phyloP scores from a whole-genome alignment of 2,329 filamentous ascomycete genomes.

The Fusarium pininemorale region DNA sequence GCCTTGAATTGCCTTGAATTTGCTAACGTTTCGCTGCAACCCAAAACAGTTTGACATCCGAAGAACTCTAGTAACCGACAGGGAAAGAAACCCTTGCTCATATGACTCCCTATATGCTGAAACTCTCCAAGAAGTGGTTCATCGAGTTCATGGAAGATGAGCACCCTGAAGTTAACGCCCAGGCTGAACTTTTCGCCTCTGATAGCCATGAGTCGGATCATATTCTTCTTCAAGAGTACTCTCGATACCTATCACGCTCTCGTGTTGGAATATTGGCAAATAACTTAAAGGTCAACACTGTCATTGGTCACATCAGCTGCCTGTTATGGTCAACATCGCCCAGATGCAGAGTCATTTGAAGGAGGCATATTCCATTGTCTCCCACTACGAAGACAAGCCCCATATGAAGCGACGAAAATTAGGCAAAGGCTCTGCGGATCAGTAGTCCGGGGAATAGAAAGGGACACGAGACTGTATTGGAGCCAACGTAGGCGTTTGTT shows the following conservation, averaged over 20 bases:
- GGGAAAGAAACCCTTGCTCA: no score
- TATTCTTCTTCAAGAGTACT: background rate
- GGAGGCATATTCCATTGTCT: background rate
- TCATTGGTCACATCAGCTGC: background rate
- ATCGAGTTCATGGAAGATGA: background rate
- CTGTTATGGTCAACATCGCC: background rate
- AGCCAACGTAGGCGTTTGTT: background rate
- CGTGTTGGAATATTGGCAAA: background rate
- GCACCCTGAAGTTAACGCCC: background rate
- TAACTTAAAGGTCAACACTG: fast-evolving
- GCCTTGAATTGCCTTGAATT: no score
- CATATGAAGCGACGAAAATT: background rate
- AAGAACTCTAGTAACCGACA: no score
- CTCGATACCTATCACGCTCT: background rate
- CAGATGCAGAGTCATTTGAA: background rate
- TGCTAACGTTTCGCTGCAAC: background rate
- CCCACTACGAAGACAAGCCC: background rate
- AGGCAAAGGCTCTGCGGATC: background rate
- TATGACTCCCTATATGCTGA: background rate
- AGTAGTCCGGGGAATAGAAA: background rate
- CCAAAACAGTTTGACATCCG: background rate
- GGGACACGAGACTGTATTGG: background rate
- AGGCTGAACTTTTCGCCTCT: no score
- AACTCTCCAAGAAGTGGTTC: background rate
- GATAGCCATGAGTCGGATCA: background rate